Evolutionary conservation across 2,329 filamentous ascomycete species (phyloP).

Genomic region (Metarhizium humberi): DNA sequence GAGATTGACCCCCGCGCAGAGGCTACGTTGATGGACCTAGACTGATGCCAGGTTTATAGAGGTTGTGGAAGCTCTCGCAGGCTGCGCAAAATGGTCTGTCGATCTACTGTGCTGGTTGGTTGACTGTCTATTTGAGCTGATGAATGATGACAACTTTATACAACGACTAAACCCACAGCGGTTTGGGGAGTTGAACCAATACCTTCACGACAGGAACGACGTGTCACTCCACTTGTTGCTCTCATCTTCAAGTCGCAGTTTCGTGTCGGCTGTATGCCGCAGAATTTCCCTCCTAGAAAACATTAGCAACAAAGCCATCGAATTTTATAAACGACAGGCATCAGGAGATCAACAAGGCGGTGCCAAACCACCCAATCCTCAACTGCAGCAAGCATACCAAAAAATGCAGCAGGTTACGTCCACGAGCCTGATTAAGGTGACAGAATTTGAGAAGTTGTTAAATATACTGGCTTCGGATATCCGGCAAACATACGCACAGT

Average conservation of each 20-base stretch:
- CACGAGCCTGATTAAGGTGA: conserved; percentile 44
- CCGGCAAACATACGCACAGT: conserved; percentile 38
- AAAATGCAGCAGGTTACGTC: conserved; percentile 43
- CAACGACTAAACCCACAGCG: conserved; percentile 37
- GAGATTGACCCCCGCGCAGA: conserved; percentile 8
- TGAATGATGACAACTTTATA: conserved; percentile 42
- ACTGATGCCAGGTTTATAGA: conserved; percentile 34
- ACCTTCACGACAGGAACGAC: conserved; percentile 45
- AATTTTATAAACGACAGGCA: conserved; percentile 39
- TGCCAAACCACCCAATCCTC: conserved; percentile 34
- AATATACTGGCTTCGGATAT: conserved; percentile 38
- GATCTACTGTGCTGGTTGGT: conserved; percentile 57
- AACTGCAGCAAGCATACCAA: conserved; percentile 48
- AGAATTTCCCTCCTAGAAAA: conserved; percentile 49
- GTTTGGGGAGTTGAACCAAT: conserved; percentile 38
- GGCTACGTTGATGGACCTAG: conserved; percentile 5
- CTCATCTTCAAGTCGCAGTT: conserved; percentile 63
- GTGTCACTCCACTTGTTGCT: conserved; percentile 56
- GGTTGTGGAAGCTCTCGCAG: conserved; percentile 61
- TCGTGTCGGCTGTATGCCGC: conserved; percentile 60
- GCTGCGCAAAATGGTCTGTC: conserved; percentile 70
- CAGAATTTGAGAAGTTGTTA: conserved; percentile 55
- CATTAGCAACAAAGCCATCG: conserved; percentile 38
- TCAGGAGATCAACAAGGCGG: conserved; percentile 27
- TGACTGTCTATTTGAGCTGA: conserved; percentile 48